These are phyloP conservation scores for Cladosporium sp. DNA, from an alignment of 2,329 filamentous ascomycete species.

Conservation along the genomic window DNA sequence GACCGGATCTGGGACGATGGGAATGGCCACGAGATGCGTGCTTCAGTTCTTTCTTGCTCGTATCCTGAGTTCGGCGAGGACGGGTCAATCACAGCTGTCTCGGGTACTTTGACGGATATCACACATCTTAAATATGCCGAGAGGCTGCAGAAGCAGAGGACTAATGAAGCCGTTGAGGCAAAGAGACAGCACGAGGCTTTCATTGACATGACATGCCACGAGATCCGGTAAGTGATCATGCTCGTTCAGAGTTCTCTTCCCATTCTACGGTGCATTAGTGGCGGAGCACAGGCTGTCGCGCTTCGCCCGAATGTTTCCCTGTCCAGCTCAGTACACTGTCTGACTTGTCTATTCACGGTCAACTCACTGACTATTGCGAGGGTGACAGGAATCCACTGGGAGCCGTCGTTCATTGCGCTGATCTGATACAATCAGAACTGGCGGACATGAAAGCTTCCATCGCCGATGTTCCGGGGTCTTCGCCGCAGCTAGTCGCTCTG, in stretches of 20 bases:
- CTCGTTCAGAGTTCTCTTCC: too few species aligned
- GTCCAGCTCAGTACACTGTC: too few species aligned
- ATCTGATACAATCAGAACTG: conserved; percentile 36
- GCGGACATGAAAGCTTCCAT: conserved; percentile 16
- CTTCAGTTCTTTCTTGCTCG: conserved; percentile 21
- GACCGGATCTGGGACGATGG: conserved; percentile 25
- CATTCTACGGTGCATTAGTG: background rate
- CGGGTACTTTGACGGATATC: conserved; percentile 43
- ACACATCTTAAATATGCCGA: conserved; percentile 44
- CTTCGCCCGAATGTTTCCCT: background rate
- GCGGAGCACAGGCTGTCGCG: background rate
- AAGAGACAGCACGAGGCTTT: conserved; percentile 45
- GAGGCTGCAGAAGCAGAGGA: conserved; percentile 34
- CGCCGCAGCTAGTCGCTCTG: conserved; percentile 17
- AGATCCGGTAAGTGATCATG: conserved; percentile 16
- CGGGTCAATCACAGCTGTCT: conserved; percentile 35
- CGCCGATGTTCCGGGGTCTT: conserved; percentile 15
- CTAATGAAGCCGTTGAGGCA: conserved; percentile 39
- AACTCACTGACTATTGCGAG: background rate
- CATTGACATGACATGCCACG: conserved; percentile 40
- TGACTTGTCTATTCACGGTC: conserved; percentile 14
- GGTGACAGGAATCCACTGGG: conserved; percentile 30
- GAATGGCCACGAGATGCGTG: conserved; percentile 13
- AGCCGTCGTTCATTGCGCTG: conserved; percentile 39
- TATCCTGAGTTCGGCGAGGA: conserved; percentile 17